These are phyloP conservation scores for Inonotus obliquus DNA, from an alignment of 1,284 basidiomycete species.

Conservation along the genomic window DNA sequence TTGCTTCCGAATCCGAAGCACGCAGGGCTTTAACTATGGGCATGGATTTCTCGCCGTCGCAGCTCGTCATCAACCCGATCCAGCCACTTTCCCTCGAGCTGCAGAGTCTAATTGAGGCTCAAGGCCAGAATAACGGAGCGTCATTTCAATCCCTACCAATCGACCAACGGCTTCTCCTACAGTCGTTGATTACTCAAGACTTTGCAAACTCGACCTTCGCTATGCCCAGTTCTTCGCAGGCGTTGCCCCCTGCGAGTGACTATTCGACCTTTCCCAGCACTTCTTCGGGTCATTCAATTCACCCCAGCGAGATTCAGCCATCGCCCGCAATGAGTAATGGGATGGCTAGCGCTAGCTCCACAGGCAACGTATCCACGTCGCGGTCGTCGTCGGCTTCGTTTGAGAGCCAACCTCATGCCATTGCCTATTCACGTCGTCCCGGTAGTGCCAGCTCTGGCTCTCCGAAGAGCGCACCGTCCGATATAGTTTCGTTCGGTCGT, in stretches of 20 bases:
- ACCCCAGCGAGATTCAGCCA: background rate
- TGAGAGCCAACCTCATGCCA: background rate
- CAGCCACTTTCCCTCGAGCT: background rate
- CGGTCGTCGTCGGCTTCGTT: background rate
- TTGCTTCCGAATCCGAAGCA: background rate
- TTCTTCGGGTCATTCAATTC: background rate
- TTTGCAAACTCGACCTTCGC: background rate
- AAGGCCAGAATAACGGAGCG: background rate
- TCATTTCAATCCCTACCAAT: background rate
- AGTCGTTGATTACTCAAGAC: background rate
- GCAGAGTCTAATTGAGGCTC: background rate
- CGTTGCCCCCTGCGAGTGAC: background rate
- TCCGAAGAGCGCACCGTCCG: background rate
- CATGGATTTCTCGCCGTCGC: background rate
- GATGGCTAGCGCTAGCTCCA: background rate
- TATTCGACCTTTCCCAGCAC: background rate
- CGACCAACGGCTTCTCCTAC: background rate
- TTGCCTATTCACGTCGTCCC: background rate
- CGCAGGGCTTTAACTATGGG: background rate
- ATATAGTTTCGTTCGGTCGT: slow-evolving; percentile 20
- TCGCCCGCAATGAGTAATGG: background rate
- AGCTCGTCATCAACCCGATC: background rate
- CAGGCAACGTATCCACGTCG: background rate
- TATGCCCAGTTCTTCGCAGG: background rate
- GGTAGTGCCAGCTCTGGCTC: slow-evolving; percentile 4